Evolutionary conservation across 768 basidiomycete species (phyloP), one percentile per base, ranked within the genome.

Genomic region (Phanerodontia chrysosporium): DNA sequence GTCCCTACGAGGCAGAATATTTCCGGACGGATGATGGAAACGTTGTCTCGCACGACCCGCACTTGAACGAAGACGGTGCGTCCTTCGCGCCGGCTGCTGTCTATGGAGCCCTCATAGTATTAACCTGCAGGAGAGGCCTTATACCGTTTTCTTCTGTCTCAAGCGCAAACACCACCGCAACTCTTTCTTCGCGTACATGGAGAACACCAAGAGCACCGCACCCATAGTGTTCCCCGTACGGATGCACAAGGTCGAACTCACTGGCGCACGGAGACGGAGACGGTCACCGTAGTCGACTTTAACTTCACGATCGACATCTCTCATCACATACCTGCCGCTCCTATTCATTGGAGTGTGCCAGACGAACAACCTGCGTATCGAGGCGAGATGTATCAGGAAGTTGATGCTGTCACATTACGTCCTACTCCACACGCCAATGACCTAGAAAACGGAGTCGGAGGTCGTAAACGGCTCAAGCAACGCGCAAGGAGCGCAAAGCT

Each of bases 101-200:
- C 27, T 24, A 25, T 21, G 6, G n/a, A 46, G 13, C n/a, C n/a
- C 32, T 54, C 22, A 29, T 21, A 21, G 16, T 22, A 3, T 22
- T n/a, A 1, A 24, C 46, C 7, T 54, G 22, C 58, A 87, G 86
- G 87, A 46, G 86, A 87, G 65, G 84, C 85, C 0, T 77, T 91
- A 24, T 90, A 88, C 68, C 82, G 87, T 58, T 92, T 90, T 70
- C 73, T 92, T 18, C 79, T 89, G 24, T 76, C 77, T 3, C 83
- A 86, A 54, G 77, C 85, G 1, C 68, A 65, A 30, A 70, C 64
- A 2, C 75, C 73, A 1, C 87, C 86, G 4, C 69, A 59, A 22
- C 73, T 80, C 59, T 69, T 72, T 35, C 66, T 88, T 4, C 79
- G 76, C 45, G 78, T 80, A 61, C 72, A 71, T 16, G 88, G 89